These are phyloP conservation scores for Choanephora cucurbitarum DNA, from an alignment of 371 early-diverging fungal species.

Conservation along the genomic window DNA sequence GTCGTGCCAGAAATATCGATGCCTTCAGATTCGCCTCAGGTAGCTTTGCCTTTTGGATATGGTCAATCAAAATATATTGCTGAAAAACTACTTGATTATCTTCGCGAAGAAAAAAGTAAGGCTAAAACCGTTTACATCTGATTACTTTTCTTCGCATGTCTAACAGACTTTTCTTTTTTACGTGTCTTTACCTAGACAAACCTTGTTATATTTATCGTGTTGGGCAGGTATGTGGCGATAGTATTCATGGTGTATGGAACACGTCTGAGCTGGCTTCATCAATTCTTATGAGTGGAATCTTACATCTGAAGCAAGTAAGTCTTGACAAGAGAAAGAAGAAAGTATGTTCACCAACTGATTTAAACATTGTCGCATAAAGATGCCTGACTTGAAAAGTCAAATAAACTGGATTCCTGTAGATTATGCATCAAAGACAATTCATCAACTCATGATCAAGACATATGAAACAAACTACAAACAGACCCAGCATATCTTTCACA, in stretches of 20 bases:
- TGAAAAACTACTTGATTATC: slow-evolving; percentile 31
- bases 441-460: neutral
- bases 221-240: slow-evolving; percentile 48
- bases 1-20: slow-evolving; percentile 23
- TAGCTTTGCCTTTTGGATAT: slow-evolving; percentile 41
- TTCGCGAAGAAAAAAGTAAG: slow-evolving; percentile 25
- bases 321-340: too few species aligned
- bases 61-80: slow-evolving; percentile 40
- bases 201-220: slow-evolving; percentile 36
- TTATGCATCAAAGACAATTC: neutral
- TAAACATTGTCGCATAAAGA: too few species aligned
- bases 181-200: slow-evolving; percentile 9
- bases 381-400: too few species aligned
- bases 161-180: too few species aligned
- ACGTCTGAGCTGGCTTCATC: slow-evolving; percentile 18
- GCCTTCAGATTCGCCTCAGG: slow-evolving; percentile 25
- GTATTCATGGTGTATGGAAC: slow-evolving; percentile 42
- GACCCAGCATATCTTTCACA: neutral
- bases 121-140: too few species aligned
- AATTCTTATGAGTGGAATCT: too few species aligned
- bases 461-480: neutral
- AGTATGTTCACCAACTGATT: too few species aligned
- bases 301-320: too few species aligned
- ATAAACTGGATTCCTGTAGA: too few species aligned
- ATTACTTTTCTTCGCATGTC: too few species aligned